These are phyloP conservation scores for Endotrypanum monterogeii DNA, from an alignment of 208 protist genomes.

Conservation along the genomic window DNA sequence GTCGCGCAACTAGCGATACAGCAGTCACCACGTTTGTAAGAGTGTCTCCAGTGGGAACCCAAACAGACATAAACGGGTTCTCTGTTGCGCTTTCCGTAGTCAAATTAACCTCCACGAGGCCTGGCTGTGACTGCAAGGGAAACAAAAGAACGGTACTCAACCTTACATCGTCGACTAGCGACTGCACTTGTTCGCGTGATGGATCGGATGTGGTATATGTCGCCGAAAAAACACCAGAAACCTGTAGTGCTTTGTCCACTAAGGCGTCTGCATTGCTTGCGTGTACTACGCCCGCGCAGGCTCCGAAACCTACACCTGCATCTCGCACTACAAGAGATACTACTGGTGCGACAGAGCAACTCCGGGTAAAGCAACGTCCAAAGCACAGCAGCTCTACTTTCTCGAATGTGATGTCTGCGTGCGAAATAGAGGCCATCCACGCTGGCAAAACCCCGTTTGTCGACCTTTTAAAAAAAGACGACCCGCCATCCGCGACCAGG, in stretches of 20 bases:
- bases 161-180: neutral
- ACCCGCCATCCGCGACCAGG: neutral
- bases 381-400: slow-evolving; percentile 24
- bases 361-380: neutral
- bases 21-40: slow-evolving; percentile 6
- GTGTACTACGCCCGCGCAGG: neutral
- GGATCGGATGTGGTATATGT: neutral
- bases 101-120: neutral
- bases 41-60: neutral
- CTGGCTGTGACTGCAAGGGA: neutral
- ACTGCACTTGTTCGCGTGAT: neutral
- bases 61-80: neutral
- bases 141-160: neutral
- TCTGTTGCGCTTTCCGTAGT: neutral
- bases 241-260: neutral
- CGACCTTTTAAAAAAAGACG: neutral
- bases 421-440: neutral
- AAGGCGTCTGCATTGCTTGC: neutral
- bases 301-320: neutral
- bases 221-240: neutral
- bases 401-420: slow-evolving; percentile 1
- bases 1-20: slow-evolving; percentile 8
- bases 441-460: neutral
- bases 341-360: neutral
- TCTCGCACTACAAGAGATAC: slow-evolving; percentile 3